Conservation (phyloP, 306 rosid genomes). For the Dalbergia oliveri region DNA sequence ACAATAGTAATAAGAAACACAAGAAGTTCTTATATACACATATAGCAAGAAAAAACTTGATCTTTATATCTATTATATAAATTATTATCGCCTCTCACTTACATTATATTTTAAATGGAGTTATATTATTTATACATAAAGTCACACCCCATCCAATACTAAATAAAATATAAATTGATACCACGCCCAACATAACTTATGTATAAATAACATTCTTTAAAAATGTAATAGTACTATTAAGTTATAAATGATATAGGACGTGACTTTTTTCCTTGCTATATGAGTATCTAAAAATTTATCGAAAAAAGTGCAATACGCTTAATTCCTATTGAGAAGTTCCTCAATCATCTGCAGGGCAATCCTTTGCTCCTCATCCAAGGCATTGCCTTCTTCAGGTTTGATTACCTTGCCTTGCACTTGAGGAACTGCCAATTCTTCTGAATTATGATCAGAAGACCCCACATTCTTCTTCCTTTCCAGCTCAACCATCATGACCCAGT, state of each 20-base stretch:
- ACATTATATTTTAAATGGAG: neutral
- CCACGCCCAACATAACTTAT: no score
- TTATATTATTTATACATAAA: no score
- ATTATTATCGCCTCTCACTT: no score
- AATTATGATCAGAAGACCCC: neutral
- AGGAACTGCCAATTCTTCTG: neutral
- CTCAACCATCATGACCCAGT: slow-evolving; percentile 88
- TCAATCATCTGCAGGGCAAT: slow-evolving; percentile 88
- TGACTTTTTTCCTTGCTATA: neutral
- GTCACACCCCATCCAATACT: no score
- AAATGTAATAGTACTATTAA: no score
- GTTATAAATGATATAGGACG: neutral
- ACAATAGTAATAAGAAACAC: neutral
- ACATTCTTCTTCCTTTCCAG: slow-evolving; percentile 52
- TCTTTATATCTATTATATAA: no score
- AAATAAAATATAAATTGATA: no score
- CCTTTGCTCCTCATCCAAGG: slow-evolving; percentile 66
- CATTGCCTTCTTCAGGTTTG: slow-evolving; percentile 45
- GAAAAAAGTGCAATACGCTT: neutral
- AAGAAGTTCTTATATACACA: no score
- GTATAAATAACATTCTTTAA: no score
- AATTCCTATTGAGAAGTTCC: slow-evolving; percentile 77
- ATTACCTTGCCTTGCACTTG: slow-evolving; percentile 32
- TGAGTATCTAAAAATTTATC: neutral
- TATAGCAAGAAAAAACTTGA: no score